Conservation (phyloP, 1,139 yeast species). For the Kazachstania sp. region DNA sequence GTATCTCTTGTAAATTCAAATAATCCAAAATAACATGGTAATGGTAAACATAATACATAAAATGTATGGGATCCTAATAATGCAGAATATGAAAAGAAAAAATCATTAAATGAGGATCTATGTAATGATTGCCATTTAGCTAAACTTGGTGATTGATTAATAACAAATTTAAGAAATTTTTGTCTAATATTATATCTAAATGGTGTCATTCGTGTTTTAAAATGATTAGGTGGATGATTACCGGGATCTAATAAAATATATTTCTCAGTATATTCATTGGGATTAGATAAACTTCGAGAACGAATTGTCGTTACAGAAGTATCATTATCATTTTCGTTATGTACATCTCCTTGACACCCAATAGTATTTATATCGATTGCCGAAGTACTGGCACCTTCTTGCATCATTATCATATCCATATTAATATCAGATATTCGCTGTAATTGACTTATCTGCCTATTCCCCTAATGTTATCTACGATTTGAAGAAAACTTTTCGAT, state of each 20-base stretch:
- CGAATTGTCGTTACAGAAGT: not conserved
- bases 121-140: slow-evolving; percentile 45
- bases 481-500: no score
- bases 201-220: slow-evolving; percentile 48
- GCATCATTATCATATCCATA: not conserved
- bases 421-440: not conserved
- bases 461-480: no score
- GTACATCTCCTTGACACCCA: not conserved
- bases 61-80: slow-evolving; percentile 90
- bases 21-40: slow-evolving; percentile 77
- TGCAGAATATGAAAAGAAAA: slow-evolving; percentile 81
- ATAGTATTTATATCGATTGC: not conserved
- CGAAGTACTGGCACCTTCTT: no score
- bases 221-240: slow-evolving; percentile 56
- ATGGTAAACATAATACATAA: slow-evolving; percentile 79
- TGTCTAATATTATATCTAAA: slow-evolving; percentile 52
- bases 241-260: slow-evolving; percentile 1
- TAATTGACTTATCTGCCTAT: no score
- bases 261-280: not conserved
- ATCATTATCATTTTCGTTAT: not conserved
- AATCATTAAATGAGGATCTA: slow-evolving; percentile 50
- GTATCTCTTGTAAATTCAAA: slow-evolving; percentile 54
- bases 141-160: slow-evolving; percentile 57
- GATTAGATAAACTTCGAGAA: not conserved
- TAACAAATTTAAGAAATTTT: slow-evolving; percentile 46